Conservation (phyloP, 2,329 filamentous ascomycete species). For the Cladophialophora bantiana region DNA sequence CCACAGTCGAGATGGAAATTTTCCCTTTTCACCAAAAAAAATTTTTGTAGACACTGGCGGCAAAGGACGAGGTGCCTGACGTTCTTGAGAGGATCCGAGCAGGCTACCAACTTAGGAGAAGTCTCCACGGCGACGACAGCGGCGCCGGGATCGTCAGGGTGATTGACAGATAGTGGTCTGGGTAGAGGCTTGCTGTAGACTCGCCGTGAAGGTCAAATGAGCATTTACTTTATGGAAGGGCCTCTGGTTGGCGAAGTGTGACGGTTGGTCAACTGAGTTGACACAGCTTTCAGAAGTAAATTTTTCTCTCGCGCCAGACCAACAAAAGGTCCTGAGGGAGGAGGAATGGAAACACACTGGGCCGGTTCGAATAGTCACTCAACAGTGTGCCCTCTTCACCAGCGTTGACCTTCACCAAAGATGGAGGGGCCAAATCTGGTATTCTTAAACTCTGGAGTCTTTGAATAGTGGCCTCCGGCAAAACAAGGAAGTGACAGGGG, state of each 20-base stretch:
- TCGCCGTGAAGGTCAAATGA: constrained; percentile 1
- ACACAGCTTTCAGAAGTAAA: not conserved
- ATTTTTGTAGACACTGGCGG: not conserved
- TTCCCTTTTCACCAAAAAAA: not conserved
- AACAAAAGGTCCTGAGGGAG: too few species aligned
- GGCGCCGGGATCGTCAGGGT: constrained; percentile 2
- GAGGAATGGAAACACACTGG: not conserved
- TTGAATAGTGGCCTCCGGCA: not conserved
- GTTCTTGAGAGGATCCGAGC: constrained; percentile 1
- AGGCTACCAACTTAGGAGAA: constrained; percentile 1
- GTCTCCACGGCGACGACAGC: not conserved
- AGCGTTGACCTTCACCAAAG: not conserved
- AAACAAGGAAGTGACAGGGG: constrained; percentile 7
- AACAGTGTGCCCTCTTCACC: not conserved
- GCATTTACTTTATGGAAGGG: constrained; percentile 1
- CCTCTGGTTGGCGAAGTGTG: not conserved
- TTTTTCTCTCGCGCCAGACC: not conserved
- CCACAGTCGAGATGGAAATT: not conserved
- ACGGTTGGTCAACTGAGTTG: not conserved
- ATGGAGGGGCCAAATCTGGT: not conserved
- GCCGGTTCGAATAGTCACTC: not conserved
- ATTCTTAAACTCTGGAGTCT: not conserved
- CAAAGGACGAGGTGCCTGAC: not conserved
- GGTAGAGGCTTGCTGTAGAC: not conserved
- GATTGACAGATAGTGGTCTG: not conserved